These are phyloP conservation scores for Cryphonectria japonica DNA, from an alignment of 2,329 filamentous ascomycete genomes.

Conservation along the genomic window DNA sequence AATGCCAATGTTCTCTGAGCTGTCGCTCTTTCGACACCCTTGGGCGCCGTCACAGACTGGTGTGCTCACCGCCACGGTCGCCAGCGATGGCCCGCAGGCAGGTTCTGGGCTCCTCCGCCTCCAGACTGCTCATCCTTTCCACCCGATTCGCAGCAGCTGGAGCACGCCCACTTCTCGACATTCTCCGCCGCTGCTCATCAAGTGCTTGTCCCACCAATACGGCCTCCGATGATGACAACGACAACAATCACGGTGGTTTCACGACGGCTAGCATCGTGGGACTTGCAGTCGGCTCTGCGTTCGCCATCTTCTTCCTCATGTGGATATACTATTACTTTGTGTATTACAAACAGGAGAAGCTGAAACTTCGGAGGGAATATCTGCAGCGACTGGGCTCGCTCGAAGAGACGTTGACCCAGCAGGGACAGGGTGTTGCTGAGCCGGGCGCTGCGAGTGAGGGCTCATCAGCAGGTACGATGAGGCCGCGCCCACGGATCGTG, in stretches of 20 bases:
- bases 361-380: neutral
- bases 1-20: neutral
- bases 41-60: neutral
- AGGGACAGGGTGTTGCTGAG: neutral
- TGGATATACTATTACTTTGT: constrained; percentile 2
- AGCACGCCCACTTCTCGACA: neutral
- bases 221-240: neutral
- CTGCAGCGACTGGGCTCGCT: neutral
- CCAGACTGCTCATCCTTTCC: neutral
- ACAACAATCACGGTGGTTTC: constrained; percentile 2
- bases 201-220: neutral
- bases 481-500: neutral
- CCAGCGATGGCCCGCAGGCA: constrained; percentile 10
- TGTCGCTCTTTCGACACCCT: constrained; percentile 1
- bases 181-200: neutral
- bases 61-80: no score
- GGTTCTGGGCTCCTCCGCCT: neutral
- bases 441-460: neutral
- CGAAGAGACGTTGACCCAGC: neutral
- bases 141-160: neutral
- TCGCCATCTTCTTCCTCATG: constrained; percentile 70
- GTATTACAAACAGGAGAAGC: constrained; percentile 15
- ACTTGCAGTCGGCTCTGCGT: constrained; percentile 84
- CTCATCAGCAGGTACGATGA: neutral
- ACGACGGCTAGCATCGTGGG: constrained; percentile 54